Evolutionary conservation across 2,329 filamentous ascomycete species (phyloP), one percentile per base, ranked within the genome.

Genomic region (Sporothrix brasiliensis): DNA sequence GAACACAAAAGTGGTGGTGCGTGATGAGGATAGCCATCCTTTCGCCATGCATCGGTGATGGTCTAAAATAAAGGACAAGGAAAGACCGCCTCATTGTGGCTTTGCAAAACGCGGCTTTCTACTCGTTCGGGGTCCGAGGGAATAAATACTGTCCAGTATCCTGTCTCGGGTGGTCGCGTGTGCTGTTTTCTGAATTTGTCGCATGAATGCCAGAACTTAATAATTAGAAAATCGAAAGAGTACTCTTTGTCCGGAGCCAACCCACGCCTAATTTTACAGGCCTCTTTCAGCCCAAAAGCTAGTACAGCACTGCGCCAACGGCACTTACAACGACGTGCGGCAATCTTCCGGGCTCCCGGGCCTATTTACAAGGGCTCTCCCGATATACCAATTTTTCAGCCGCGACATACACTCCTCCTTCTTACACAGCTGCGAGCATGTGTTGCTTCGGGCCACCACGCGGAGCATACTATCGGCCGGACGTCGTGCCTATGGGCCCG

Each of bases 381-480:
- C 13, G 1, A 10, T 44, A 44, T 11, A 11, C 41, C 41, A 44
- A 10, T 11, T 16, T 16, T 44, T 16, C 41, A 14, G 41, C 41
- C 41, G 2, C 41, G 13, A 9, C 11, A 13, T 16, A 13, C 9
- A 44, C 7, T 10, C 4, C 10, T 1, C 16, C 41, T 14, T 10
- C 60, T 4, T 27, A 39, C 39, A 50, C 44, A 61, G 24, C 58
- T n/a, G n/a, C n/a, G 47, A 27, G 9, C 41, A 69, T 69, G 67
- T 69, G 67, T 56, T 69, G 67, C 67, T 69, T 61, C 56, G 67
- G 54, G 6, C 11, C 67, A 5, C 67, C 67, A 21, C 56, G 56
- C 67, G 52, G 67, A 50, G 14, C 24, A 39, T 53, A 53, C 54
- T 27, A 69, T 47, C 41, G 39, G n/a, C 54, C 44, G n/a, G 54